Base-by-base conservation (phyloP, 1,284 basidiomycete genomes). In the Cryptococcus sp. region DNA sequence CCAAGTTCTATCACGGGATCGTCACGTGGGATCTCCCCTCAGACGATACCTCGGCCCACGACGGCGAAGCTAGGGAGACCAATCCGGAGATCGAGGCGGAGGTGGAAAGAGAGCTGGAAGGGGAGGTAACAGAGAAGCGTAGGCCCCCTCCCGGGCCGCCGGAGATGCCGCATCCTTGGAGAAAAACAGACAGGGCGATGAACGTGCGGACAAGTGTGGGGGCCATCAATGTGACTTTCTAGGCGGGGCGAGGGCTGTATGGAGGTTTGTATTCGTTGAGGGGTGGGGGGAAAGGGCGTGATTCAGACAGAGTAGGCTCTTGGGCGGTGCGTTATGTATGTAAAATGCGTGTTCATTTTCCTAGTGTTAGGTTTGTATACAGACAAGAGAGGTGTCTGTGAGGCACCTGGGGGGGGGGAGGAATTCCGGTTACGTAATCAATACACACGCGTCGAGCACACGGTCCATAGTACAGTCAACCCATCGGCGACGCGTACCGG, bases 11-110 rank as follows among this genome's bases (percentile, higher is more conserved):
- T n/a, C 20, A 35, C n/a, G 53, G 53, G n/a, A 15, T 23, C 13
- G 53, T 55, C 28, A 16, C n/a, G 12, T 55, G 53, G 53, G 23
- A 49, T 24, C 40, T 43, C 40, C n/a, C 40, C 40, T 43, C 18
- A 16, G 8, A 9, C 15, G 13, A 16, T 43, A 16, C 8, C n/a
- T 9, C n/a, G 12, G 40, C 18, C 21, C 8, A 16, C n/a, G 15
- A 21, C 1, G 21, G 9, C 9, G 40, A 18, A 18, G 40, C n/a
- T 2, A n/a, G 40, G 40, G 4, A 43, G 40, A 43, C 21, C 18
- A 8, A 40, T 5, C 39, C 39, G 12, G n/a, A 44, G 15, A 4
- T 5, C 2, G 11, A 23, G 42, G 42, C 5, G 23, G 23, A 18
- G 20, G 42, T 1, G 23, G 20, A 44, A 18, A 12, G 5, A 0